A percentile compares a stretch with the other conserved stretches of the same genome.
These are phyloP conservation scores for Scheffersomyces cryptocercus DNA, from an alignment of 1,139 yeast genomes.

Conservation along the genomic window DNA sequence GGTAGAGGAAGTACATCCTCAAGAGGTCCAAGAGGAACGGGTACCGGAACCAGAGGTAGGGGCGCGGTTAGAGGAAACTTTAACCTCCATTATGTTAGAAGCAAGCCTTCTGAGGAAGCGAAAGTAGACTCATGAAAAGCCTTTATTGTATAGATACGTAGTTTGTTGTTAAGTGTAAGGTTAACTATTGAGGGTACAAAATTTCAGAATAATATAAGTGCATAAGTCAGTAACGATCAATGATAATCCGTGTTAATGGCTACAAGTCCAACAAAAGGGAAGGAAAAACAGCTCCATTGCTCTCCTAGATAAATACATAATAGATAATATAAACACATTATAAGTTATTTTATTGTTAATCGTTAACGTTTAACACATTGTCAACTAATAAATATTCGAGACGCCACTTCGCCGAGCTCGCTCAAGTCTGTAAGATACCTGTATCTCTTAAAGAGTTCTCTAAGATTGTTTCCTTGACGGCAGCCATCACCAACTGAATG, in stretches of 20 bases:
- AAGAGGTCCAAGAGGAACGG: constrained; percentile 3
- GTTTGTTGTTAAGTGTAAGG: constrained; percentile 5
- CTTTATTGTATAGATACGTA: constrained; percentile 9
- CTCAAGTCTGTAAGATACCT: constrained; percentile 56
- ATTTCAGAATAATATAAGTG: not conserved
- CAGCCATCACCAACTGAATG: constrained; percentile 85
- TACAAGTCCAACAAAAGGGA: no score
- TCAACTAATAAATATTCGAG: no score
- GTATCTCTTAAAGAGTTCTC: constrained; percentile 84
- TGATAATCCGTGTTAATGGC: no score
- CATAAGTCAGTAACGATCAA: no score
- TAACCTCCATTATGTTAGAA: constrained; percentile 31
- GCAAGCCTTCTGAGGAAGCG: constrained; percentile 13
- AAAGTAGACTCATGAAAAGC: constrained; percentile 1
- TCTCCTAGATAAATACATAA: no score
- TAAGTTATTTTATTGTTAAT: no score
- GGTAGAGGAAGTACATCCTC: constrained; percentile 13
- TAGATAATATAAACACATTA: no score
- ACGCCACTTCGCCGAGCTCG: no score
- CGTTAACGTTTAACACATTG: no score
- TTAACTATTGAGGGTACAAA: constrained; percentile 1
- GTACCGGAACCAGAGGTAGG: constrained; percentile 1
- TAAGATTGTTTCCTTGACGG: constrained; percentile 84
- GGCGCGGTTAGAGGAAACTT: constrained; percentile 11
- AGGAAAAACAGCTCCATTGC: no score